Base-by-base conservation (phyloP, 2,329 filamentous ascomycete species). In the Stachybotrys chlorohalonatus region DNA sequence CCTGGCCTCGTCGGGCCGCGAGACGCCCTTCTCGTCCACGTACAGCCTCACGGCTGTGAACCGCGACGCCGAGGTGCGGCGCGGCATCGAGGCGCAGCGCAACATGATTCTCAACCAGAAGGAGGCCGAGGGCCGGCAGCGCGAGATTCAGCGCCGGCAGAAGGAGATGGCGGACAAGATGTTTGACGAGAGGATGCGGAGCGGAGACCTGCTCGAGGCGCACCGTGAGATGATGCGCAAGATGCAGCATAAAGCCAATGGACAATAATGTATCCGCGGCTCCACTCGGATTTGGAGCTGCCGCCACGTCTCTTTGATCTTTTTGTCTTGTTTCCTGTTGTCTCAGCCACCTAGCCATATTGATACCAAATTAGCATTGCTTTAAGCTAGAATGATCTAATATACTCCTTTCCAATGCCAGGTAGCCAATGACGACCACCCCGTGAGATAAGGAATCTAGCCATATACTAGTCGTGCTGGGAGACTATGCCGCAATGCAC, bases 191-290 rank as follows among this genome's bases (percentile, higher is more conserved):
- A 79, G 83, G 59, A 94, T 95, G 87, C 79, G 89, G 53, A 84
- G 82, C 15, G 85, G 86, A 0, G 83, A 87, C 59, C 81, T 95
- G 75, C 75, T 88, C 52, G 86, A 89, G 49, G 79, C 85, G 24
- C 92, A 96, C 68, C 80, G 87, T 17, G 86, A 92, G 59, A 89
- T 87, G 1, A 80, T 96, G 81, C 79, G 87, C 58, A 85, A 79
- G 67, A 87, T 96, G 85, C 91, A 96, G 63, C 71, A 69, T 42
- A 61, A 66, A 30, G 73, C 74, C 1, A 74, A 68, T 60, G 64
- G 36, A 13, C 36, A 42, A 73, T 47, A 53, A 64, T 5, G 24
- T 24, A 24, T 24, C 24, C 24, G 24, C 24, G 24, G 24, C 24
- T 24, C 24, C 4, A 4, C 24, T 24, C 24, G 24, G 24, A 24